phyloP scores from a whole-genome alignment of 73 alveolate species.

The Halteria grandinella region DNA sequence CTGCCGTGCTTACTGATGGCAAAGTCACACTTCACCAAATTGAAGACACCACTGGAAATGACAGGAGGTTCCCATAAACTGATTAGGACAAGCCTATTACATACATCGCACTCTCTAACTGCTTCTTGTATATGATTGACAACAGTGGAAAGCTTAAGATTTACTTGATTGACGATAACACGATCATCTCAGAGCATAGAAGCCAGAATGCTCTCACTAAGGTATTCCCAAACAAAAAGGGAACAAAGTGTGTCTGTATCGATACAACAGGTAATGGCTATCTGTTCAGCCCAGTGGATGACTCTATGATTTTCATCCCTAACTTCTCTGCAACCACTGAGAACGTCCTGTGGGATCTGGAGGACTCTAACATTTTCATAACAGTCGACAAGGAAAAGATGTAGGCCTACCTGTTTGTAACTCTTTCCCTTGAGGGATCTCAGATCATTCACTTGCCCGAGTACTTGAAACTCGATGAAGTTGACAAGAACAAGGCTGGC shows the following conservation, averaged over 20 bases:
- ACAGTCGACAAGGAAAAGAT: constrained; percentile 80
- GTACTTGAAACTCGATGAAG: constrained; percentile 80
- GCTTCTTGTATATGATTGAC: constrained; percentile 88
- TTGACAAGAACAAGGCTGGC: constrained; percentile 79
- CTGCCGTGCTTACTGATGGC: constrained; percentile 92
- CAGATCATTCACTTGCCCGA: constrained; percentile 69
- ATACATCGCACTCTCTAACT: constrained; percentile 85
- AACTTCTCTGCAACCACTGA: constrained; percentile 77
- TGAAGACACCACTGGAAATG: constrained; percentile 70
- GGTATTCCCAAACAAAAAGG: constrained; percentile 88
- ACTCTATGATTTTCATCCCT: constrained; percentile 72
- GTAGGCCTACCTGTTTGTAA: constrained; percentile 79
- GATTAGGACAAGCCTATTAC: constrained; percentile 90
- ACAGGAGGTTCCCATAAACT: constrained; percentile 85
- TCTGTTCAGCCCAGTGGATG: constrained; percentile 96
- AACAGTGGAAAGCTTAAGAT: constrained; percentile 84
- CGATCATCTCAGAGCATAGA: constrained; percentile 83
- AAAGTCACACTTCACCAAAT: constrained; percentile 84
- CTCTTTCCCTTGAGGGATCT: constrained; percentile 88
- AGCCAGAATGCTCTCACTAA: constrained; percentile 79
- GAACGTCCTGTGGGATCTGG: constrained; percentile 92
- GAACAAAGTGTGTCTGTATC: constrained; percentile 91
- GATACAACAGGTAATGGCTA: constrained; percentile 94
- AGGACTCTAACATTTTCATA: constrained; percentile 88
- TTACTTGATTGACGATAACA: constrained; percentile 84